Conservation (phyloP, 495 filamentous ascomycete genomes). For the Aspergillus biplanus region DNA sequence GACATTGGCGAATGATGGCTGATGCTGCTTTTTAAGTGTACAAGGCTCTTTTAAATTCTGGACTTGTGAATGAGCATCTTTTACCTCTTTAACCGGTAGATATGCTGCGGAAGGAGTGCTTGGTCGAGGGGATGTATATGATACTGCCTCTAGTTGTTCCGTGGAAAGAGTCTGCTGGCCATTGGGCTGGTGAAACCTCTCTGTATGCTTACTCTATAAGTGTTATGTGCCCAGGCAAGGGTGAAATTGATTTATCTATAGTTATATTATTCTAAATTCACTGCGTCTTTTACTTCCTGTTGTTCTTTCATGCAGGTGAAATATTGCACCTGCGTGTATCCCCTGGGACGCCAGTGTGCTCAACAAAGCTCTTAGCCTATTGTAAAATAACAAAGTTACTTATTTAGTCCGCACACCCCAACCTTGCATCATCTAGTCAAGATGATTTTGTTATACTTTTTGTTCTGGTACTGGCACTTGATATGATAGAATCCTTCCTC, state of each 20-base stretch:
- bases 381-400: not conserved
- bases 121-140: not conserved
- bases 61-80: conserved; percentile 72
- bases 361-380: not conserved
- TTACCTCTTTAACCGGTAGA: conserved; percentile 48
- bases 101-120: not conserved
- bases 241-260: not conserved
- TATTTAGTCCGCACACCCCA: not conserved
- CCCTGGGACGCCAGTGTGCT: not conserved
- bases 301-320: not conserved
- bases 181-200: not conserved
- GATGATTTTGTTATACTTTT: not conserved
- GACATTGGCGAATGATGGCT: conserved; percentile 66
- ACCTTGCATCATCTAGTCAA: not conserved
- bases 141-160: not conserved
- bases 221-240: not conserved
- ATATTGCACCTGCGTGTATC: not conserved
- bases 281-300: not conserved
- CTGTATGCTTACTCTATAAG: not conserved
- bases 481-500: not conserved
- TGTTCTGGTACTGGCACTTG: not conserved
- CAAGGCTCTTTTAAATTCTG: conserved; percentile 60
- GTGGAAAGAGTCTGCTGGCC: not conserved
- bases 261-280: not conserved
- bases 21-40: conserved; percentile 84